These are phyloP conservation scores for Arachis monticola DNA, from an alignment of 331 rosid genomes.

Conservation along the genomic window DNA sequence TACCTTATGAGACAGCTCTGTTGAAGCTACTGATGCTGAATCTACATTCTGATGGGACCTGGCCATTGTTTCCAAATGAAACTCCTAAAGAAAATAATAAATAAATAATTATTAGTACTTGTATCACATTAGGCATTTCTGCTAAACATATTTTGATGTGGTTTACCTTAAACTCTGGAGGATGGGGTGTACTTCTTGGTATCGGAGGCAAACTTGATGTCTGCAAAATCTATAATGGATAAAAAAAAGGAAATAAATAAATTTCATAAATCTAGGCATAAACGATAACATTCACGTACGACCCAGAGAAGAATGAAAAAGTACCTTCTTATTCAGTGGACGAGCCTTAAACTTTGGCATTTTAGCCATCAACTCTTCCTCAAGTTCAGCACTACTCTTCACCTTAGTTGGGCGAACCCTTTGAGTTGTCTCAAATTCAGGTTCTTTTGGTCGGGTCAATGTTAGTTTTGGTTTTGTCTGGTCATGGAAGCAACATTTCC, in stretches of 20 bases:
- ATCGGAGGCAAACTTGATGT: conserved; percentile 68
- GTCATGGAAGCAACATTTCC: conserved; percentile 38
- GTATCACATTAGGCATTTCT: background rate
- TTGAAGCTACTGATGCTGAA: conserved; percentile 69
- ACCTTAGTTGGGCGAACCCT: conserved; percentile 78
- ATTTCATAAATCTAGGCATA: background rate
- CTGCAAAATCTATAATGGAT: conserved; percentile 39
- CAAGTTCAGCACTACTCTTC: conserved; percentile 89
- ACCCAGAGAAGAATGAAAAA: background rate
- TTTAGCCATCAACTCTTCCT: conserved; percentile 98
- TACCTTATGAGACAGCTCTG: conserved; percentile 72
- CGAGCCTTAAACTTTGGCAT: conserved; percentile 96
- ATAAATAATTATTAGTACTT: conserved; percentile 18
- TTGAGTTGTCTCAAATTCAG: conserved; percentile 91
- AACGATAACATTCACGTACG: background rate
- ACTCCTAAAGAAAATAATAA: conserved; percentile 61
- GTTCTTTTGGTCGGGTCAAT: conserved; percentile 94
- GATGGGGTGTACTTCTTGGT: conserved; percentile 82
- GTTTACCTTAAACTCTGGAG: conserved; percentile 82
- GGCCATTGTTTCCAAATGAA: conserved; percentile 79
- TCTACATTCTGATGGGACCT: conserved; percentile 79
- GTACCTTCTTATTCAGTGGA: conserved; percentile 86
- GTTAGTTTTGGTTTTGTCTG: conserved; percentile 82
- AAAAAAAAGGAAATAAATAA: background rate
- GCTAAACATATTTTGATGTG: conserved; percentile 6